phyloP scores from a whole-genome alignment of 2,329 filamentous ascomycete genomes.

The Pseudocercospora ulei region DNA sequence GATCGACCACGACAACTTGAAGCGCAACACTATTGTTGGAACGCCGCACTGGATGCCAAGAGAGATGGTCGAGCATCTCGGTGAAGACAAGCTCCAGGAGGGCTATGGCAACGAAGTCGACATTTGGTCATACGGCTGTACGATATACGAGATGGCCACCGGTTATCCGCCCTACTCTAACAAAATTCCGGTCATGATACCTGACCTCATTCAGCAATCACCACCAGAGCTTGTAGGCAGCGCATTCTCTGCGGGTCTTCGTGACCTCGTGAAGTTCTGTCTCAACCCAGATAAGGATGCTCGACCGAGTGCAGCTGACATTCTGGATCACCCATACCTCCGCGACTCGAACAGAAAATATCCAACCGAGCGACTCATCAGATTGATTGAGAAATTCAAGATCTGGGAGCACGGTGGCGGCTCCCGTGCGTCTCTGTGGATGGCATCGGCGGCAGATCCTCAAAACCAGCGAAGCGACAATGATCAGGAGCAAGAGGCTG shows the following conservation, averaged over 20 bases:
- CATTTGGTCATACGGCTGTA: conserved; percentile 77
- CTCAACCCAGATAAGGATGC: conserved; percentile 58
- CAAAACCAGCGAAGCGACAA: conserved; percentile 3
- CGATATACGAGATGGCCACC: conserved; percentile 71
- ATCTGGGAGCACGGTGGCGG: conserved; percentile 67
- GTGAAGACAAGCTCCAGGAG: conserved; percentile 45
- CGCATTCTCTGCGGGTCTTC: conserved; percentile 58
- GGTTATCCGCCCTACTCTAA: conserved; percentile 56
- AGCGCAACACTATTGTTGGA: conserved; percentile 70
- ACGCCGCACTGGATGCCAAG: conserved; percentile 83
- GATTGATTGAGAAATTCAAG: conserved; percentile 62
- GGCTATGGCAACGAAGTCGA: conserved; percentile 49
- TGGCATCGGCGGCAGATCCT: conserved; percentile 42
- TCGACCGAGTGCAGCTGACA: conserved; percentile 58
- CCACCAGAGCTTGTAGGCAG: conserved; percentile 62
- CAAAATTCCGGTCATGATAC: conserved; percentile 30
- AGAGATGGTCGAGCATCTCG: conserved; percentile 45
- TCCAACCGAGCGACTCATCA: conserved; percentile 54
- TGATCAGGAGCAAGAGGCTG: conserved; percentile 37
- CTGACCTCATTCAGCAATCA: conserved; percentile 39
- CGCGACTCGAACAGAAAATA: conserved; percentile 52
- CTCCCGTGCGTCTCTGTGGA: conserved; percentile 55
- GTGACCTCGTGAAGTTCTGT: conserved; percentile 62
- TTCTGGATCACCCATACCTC: conserved; percentile 62
- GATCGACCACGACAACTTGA: conserved; percentile 60